These are phyloP conservation scores for Kazachstania psychrophila DNA, from an alignment of 805 yeast genomes.

Conservation along the genomic window DNA sequence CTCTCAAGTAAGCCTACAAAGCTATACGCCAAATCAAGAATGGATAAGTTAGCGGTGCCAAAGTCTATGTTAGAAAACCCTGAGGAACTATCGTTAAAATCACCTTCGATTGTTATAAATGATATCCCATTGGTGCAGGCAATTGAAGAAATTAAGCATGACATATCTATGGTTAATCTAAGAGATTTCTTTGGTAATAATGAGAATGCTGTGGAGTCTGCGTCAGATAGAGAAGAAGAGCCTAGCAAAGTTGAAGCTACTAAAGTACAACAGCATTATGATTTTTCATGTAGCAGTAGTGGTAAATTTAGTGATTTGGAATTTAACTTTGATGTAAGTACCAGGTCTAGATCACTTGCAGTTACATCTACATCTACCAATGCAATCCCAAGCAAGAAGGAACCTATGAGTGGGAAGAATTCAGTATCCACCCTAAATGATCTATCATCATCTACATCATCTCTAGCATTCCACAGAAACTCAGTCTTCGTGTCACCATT, in stretches of 20 bases:
- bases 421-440: no score
- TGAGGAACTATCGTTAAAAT: no score
- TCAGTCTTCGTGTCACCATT: no score
- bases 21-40: no score
- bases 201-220: slow-evolving; percentile 1
- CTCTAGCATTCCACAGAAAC: no score
- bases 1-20: no score
- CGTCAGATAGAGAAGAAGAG: slow-evolving; percentile 1
- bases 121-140: neutral
- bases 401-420: neutral
- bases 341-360: neutral
- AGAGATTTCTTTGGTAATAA: neutral
- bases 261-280: neutral
- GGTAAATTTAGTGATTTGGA: slow-evolving; percentile 11
- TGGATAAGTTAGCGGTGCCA: neutral
- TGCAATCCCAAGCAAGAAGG: neutral
- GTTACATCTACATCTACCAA: neutral
- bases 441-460: no score
- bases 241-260: neutral
- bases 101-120: slow-evolving; percentile 3
- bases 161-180: neutral
- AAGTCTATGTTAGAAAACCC: no score
- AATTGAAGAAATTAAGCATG: neutral
- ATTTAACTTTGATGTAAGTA: slow-evolving; percentile 1
- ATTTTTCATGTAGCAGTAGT: slow-evolving; percentile 5